Evolutionary conservation across 495 filamentous ascomycete genomes (phyloP).

Genomic region (Lichenothelia convexa): DNA sequence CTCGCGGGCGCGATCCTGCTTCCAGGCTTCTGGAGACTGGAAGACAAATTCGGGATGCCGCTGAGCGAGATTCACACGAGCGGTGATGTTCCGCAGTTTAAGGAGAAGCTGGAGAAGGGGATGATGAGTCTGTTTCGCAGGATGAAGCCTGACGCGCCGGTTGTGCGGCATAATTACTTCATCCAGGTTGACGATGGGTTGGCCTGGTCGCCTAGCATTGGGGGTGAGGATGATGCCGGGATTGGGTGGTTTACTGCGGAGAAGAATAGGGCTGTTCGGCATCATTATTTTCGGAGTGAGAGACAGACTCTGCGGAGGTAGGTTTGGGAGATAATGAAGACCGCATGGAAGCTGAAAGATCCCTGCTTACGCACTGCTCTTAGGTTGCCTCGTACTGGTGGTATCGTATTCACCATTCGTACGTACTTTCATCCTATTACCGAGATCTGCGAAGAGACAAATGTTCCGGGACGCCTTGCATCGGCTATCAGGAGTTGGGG

Average conservation of each 20-base stretch:
- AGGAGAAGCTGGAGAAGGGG: slow-evolving; percentile 53
- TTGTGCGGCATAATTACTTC: slow-evolving; percentile 26
- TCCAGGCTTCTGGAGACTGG: slow-evolving; percentile 72
- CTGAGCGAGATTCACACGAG: slow-evolving; percentile 70
- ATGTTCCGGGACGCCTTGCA: slow-evolving; percentile 22
- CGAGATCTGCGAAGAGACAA: slow-evolving; percentile 21
- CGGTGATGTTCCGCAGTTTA: slow-evolving; percentile 63
- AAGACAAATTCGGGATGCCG: slow-evolving; percentile 72
- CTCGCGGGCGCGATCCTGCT: slow-evolving; percentile 64
- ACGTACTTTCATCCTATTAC: slow-evolving; percentile 25
- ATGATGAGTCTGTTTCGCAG: slow-evolving; percentile 25
- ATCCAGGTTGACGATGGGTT: slow-evolving; percentile 24
- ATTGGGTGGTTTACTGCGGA: slow-evolving; percentile 60
- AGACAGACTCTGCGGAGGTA: slow-evolving; percentile 52
- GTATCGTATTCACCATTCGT: slow-evolving; percentile 35
- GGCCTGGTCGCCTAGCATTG: slow-evolving; percentile 49
- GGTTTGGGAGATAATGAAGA: background rate
- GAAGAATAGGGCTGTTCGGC: slow-evolving; percentile 54
- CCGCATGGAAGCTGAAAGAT: background rate
- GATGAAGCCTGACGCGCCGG: slow-evolving; percentile 19
- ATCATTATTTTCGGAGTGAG: slow-evolving; percentile 68
- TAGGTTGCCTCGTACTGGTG: slow-evolving; percentile 49
- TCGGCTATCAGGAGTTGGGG: slow-evolving; percentile 54
- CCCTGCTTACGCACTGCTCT: background rate
- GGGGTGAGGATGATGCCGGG: slow-evolving; percentile 44